Evolutionary conservation across 768 basidiomycete genomes (phyloP), one percentile per base, ranked within the genome.

Genomic region (Agrocybe pediades): DNA sequence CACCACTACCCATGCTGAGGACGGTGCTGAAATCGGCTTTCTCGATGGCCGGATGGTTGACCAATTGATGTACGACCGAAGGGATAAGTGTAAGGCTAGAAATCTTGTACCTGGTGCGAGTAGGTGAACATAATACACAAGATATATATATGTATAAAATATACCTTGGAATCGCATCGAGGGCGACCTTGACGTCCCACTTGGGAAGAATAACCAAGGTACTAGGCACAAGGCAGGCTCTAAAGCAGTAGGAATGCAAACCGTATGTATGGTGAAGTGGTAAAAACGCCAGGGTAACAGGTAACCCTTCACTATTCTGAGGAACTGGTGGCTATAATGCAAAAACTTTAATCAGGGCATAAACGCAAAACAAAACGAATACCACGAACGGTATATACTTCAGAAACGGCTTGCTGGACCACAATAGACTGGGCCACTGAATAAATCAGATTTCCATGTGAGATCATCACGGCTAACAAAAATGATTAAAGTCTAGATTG

Each of bases 191-290:
- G 26, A 78, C 66, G 54, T 84, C 76, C 88, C 88, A 92, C 50
- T 73, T 75, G 0, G 81, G 74, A n/a, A 90, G 63, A 40, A 90
- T 65, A 9, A 89, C 67, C 2, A 76, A 46, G 0, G 87, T 86
- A 8, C 56, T 52, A 0, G 80, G 84, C 0, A 60, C 17, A 13
- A 81, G 58, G 45, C 83, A 77, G 0, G 72, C 57, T 19, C 80
- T 78, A 63, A 90, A 78, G 9, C 71, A 66, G 54, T 78, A 75
- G 1, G 69, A 48, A 51, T 86, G 79, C n/a, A 88, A 71, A 1
- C 81, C 90, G 58, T 82, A 88, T 0, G 76, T 70, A 57, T 92
- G 90, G 58, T 88, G 82, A 33, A 90, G 71, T 0, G 90, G 90
- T 1, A 92, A 68, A 54, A 84, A 83, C 0, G 75, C 84, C 41